Base-by-base conservation (phyloP, 2,329 filamentous ascomycete genomes). In the Teratosphaeria zuluensis region DNA sequence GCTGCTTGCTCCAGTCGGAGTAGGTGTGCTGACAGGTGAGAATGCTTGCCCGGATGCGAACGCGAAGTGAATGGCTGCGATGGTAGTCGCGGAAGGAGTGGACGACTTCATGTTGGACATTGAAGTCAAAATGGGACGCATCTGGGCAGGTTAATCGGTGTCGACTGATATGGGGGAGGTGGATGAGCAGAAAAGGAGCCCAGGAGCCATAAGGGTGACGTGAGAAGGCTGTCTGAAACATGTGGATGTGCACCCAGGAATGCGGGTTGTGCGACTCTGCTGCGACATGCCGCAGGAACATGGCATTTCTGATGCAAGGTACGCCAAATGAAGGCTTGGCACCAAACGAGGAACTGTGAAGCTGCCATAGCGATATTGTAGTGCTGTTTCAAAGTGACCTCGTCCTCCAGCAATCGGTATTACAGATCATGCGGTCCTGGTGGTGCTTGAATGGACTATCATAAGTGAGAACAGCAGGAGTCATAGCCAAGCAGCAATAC, bases 191-290 rank as follows among this genome's bases (percentile, higher is more conserved):
- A 16, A 5, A 14, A 24, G 30, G 53, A 38, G n/a, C 12, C 14
- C 19, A 19, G 31, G 53, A 3, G 12, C 35, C 6, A 19, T 55
- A 16, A 55, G 31, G 14, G 21, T 57, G 48, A 53, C 31, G 55
- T 57, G 42, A 52, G 24, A 14, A 38, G 30, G 32, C 55, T 31
- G 24, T 9, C 33, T 58, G 51, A 54, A 31, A 58, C 56, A 58
- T 54, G 56, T 31, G 21, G 53, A 48, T 51, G 51, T 42, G 53
- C 48, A 51, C n/a, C 28, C 19, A 58, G 54, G 56, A 58, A 58
- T 58, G 56, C 28, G 56, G 56, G 16, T 31, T 54, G 30, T 54
- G 33, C n/a, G 53, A 54, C 51, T 3, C n/a, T 53, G 30, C 42
- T 53, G 51, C 31, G 8, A 28, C 21, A 30, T 53, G 24, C 51